Conservation (phyloP, 1,139 yeast genomes). For the Candida smagusa region DNA sequence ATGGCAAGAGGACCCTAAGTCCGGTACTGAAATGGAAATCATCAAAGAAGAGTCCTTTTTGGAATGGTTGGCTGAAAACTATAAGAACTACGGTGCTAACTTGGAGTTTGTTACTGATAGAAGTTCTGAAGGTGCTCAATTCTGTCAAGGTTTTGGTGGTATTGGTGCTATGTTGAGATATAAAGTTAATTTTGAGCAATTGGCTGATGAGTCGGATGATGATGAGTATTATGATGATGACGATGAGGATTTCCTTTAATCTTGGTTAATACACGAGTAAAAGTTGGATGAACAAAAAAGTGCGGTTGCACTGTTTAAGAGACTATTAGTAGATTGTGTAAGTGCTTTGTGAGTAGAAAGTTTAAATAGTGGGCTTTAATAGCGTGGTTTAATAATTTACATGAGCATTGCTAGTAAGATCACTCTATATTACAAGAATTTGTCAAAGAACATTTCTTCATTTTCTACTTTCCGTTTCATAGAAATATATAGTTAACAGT, state of each 20-base stretch:
- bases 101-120: constrained; percentile 95
- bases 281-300: too few relatives aligned
- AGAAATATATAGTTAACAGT: too few relatives aligned
- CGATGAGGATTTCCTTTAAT: constrained; percentile 48
- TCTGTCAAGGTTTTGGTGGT: constrained; percentile 98
- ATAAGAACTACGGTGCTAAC: constrained; percentile 89
- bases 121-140: constrained; percentile 97
- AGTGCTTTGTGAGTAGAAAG: too few relatives aligned
- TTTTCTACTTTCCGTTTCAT: too few relatives aligned
- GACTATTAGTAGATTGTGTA: too few relatives aligned
- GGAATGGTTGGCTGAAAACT: constrained; percentile 98
- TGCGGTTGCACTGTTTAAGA: too few relatives aligned
- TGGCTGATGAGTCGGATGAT: constrained; percentile 85
- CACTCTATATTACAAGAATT: too few relatives aligned
- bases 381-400: too few relatives aligned
- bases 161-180: constrained; percentile 94
- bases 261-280: too few relatives aligned
- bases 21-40: constrained; percentile 88
- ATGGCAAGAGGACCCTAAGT: constrained; percentile 73
- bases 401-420: too few relatives aligned
- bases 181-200: constrained; percentile 94
- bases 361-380: too few relatives aligned
- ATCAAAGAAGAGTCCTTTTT: constrained; percentile 78
- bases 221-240: constrained; percentile 77
- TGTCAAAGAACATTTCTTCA: too few relatives aligned